Base-by-base conservation (phyloP, 495 filamentous ascomycete species). In the Penicillium daleae region DNA sequence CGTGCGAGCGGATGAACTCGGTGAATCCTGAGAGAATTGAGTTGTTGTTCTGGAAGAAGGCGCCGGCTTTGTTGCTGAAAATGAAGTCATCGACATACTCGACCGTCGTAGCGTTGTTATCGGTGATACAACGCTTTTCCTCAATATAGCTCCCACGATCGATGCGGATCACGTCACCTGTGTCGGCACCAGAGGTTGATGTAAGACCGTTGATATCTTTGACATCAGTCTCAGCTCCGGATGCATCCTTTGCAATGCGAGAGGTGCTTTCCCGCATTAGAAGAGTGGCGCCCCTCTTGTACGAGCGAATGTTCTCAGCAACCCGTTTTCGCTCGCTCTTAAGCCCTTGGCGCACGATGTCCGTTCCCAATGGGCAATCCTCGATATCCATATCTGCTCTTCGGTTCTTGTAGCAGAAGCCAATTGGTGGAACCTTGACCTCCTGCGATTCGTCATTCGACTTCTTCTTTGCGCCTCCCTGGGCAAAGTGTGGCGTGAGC, bases 11-110 rank as follows among this genome's bases (percentile, higher is more conserved):
- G 78, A 99, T 92, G 80, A 94, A 97, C 61, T 87, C 84, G 13
- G 93, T 97, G 78, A 99, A 97, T 12, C 74, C 76, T 42, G 90
- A 85, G n/a, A 99, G 88, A 77, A 99, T 97, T 51, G 92, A 96
- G 79, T 99, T 99, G 83, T 99, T 99, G 80, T 99, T 99, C 71
- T 99, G 95, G 86, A 99, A 99, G 84, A 99, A 99, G 46, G 90
- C 81, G 40, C 92, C 92, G 21, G 95, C 95, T 32, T 89, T 91
- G 82, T 94, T 97, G 71, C 84, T 85, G 82, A 99, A 96, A 72
- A 87, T 76, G 79, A 89, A 96, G 74, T 88, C 72, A 68, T 92
- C 92, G 57, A 99, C 81, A 73, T 96, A 97, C 72, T 99, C 95
- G 42, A 89, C 90, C 3, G 88, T 86, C 27, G 76, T 89, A 57